These are phyloP conservation scores for Yamadazyma membranifaciens DNA, from an alignment of 1,139 yeast species.

Conservation along the genomic window DNA sequence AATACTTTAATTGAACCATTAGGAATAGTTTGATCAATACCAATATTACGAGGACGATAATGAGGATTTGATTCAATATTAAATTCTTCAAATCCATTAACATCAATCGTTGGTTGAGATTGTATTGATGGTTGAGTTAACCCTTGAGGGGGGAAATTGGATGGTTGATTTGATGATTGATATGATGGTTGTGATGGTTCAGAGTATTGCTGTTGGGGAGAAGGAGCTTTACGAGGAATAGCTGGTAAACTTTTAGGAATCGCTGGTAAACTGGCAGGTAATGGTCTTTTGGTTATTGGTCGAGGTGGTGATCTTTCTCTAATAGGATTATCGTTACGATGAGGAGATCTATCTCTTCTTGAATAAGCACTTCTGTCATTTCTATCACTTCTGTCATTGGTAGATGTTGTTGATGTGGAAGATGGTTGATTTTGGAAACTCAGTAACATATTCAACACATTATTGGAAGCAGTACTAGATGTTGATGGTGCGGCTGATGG, in stretches of 20 bases:
- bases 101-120: slow-evolving; percentile 7
- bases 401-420: slow-evolving; percentile 5
- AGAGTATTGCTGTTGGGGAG: slow-evolving; percentile 1
- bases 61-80: slow-evolving; percentile 71
- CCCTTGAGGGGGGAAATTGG: slow-evolving; percentile 2
- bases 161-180: slow-evolving; percentile 3
- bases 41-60: slow-evolving; percentile 68
- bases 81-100: slow-evolving; percentile 43
- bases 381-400: slow-evolving; percentile 16
- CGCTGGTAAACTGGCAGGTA: slow-evolving; percentile 11
- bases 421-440: slow-evolving; percentile 9
- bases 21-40: slow-evolving; percentile 70
- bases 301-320: slow-evolving; percentile 35
- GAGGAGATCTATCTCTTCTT: slow-evolving; percentile 58
- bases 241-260: slow-evolving; percentile 6
- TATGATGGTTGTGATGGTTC: slow-evolving; percentile 9
- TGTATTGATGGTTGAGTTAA: slow-evolving; percentile 12
- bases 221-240: slow-evolving; percentile 6
- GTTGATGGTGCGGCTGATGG: slow-evolving; percentile 2
- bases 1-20: slow-evolving; percentile 79
- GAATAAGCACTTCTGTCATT: slow-evolving; percentile 29
- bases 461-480: slow-evolving; percentile 1
- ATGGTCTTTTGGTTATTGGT: slow-evolving; percentile 12
- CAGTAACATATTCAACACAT: slow-evolving; percentile 7
- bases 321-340: slow-evolving; percentile 22